Conservation (phyloP, 768 basidiomycete species). For the Pisolithus sp. region DNA sequence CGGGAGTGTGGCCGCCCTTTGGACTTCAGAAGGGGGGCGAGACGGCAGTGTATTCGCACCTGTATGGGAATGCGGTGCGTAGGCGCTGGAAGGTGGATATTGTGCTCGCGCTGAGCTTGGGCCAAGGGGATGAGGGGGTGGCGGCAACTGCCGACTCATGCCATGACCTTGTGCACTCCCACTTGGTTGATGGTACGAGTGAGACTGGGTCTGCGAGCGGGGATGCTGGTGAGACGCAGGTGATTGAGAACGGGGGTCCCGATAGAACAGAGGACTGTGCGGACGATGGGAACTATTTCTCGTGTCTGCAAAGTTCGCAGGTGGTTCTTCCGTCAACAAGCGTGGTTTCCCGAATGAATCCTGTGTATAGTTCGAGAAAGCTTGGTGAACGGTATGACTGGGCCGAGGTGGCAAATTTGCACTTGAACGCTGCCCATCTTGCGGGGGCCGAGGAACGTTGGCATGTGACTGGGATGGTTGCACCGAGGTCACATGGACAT, state of each 20-base stretch:
- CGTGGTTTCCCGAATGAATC: not conserved
- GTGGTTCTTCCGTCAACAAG: not conserved
- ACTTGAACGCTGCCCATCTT: too few relatives aligned
- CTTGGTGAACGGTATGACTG: too few relatives aligned
- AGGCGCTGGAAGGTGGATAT: not conserved
- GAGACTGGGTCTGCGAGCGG: not conserved
- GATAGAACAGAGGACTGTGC: not conserved
- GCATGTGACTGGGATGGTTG: not conserved
- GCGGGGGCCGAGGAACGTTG: not conserved
- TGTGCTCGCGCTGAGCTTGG: not conserved
- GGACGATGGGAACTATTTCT: not conserved
- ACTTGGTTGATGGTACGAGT: not conserved
- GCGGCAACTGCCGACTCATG: not conserved
- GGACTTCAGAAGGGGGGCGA: not conserved
- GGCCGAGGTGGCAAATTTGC: too few relatives aligned
- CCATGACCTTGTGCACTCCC: not conserved
- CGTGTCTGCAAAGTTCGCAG: not conserved
- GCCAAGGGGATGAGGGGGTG: not conserved
- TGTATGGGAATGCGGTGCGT: not conserved
- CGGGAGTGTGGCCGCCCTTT: not conserved
- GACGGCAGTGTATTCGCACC: not conserved
- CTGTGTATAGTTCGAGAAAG: not conserved
- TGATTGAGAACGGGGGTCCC: not conserved
- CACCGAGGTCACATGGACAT: too few relatives aligned
- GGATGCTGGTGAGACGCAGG: not conserved